Conservation (phyloP, 345 rosid genomes). For the Ricinus communis region DNA sequence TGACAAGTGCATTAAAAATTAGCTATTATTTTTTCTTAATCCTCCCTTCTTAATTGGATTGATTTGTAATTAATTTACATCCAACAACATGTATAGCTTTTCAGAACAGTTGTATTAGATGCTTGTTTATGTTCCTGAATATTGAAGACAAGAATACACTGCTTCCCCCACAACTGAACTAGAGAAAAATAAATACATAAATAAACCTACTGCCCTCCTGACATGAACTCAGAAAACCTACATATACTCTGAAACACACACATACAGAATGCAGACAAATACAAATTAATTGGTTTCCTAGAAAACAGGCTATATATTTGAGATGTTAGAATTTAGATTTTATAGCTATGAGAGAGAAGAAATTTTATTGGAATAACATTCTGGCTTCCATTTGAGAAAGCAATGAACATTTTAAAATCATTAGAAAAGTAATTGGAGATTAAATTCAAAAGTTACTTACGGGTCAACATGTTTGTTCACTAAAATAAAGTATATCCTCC, state of each 20-base stretch:
- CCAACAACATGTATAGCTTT: neutral
- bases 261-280: neutral
- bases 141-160: neutral
- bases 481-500: conserved; percentile 66
- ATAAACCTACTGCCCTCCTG: neutral
- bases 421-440: neutral
- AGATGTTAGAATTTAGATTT: neutral
- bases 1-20: too few species aligned
- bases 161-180: neutral
- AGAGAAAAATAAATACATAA: too few species aligned
- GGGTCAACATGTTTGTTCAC: conserved; percentile 52
- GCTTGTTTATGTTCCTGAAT: neutral
- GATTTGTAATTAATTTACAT: neutral
- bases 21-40: too few species aligned
- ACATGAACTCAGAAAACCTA: too few species aligned
- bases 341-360: neutral
- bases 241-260: neutral
- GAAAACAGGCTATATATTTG: neutral
- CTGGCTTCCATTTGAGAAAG: neutral
- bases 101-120: neutral
- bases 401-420: neutral
- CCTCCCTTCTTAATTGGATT: neutral
- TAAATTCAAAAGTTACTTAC: conserved; percentile 32
- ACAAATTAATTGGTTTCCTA: neutral
- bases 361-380: neutral